Percentiles rank a stretch among this genome's conserved stretches.
These are phyloP conservation scores for Pterulicium gracile DNA, from an alignment of 1,284 basidiomycete species.

Conservation along the genomic window DNA sequence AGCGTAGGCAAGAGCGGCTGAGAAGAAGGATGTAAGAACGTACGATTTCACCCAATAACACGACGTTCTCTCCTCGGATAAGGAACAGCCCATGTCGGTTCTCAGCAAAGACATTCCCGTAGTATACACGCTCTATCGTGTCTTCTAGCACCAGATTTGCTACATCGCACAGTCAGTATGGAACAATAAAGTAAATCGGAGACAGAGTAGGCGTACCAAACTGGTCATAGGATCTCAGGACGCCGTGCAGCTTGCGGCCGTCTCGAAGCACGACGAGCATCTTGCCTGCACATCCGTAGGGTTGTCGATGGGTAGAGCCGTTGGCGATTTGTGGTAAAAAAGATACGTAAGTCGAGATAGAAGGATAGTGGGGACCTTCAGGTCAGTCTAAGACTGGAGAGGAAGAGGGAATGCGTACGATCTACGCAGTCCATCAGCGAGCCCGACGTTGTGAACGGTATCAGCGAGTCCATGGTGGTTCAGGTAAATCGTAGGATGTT, in stretches of 20 bases:
- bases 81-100: slow-evolving; percentile 83
- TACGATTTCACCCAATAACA: slow-evolving; percentile 93
- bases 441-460: slow-evolving; percentile 94
- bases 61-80: slow-evolving; percentile 97
- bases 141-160: slow-evolving; percentile 91
- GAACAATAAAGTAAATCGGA: slow-evolving; percentile 3
- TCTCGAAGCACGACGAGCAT: slow-evolving; percentile 96
- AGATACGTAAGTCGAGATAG: no score
- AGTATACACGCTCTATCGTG: slow-evolving; percentile 82
- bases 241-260: slow-evolving; percentile 92
- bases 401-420: slow-evolving; percentile 64
- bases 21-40: slow-evolving; percentile 26
- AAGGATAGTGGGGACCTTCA: no score
- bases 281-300: slow-evolving; percentile 74
- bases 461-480: slow-evolving; percentile 76
- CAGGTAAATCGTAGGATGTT: not conserved
- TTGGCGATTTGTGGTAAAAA: slow-evolving; percentile 4
- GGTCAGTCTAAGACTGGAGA: not conserved
- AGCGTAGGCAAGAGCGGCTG: slow-evolving; percentile 2
- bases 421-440: slow-evolving; percentile 96
- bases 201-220: slow-evolving; percentile 62
- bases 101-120: slow-evolving; percentile 73
- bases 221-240: slow-evolving; percentile 96
- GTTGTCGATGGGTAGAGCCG: slow-evolving; percentile 43
- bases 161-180: slow-evolving; percentile 19